These are phyloP conservation scores for Ceratocystis cubensis DNA, from an alignment of 2,329 filamentous ascomycete genomes.

Conservation along the genomic window DNA sequence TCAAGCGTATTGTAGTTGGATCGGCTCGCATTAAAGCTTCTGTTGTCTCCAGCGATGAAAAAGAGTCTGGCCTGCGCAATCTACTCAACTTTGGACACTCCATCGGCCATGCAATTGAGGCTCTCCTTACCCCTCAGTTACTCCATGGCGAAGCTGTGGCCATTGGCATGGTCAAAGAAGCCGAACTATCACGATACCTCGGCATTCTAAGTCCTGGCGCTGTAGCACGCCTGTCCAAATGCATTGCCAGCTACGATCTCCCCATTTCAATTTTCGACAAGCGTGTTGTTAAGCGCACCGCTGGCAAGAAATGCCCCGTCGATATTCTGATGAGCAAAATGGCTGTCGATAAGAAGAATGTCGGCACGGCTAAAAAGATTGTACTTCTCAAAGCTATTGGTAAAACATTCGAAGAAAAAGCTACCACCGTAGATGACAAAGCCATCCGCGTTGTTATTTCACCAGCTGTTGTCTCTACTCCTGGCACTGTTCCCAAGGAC, in stretches of 20 bases:
- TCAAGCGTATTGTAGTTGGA: conserved; percentile 72
- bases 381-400: conserved; percentile 86
- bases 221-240: conserved; percentile 81
- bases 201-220: conserved; percentile 76
- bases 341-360: conserved; percentile 98
- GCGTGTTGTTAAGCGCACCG: conserved; percentile 66
- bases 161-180: conserved; percentile 97
- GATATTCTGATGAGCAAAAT: conserved; percentile 81
- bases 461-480: conserved; percentile 59
- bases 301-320: conserved; percentile 76
- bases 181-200: conserved; percentile 79
- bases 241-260: conserved; percentile 83
- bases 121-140: conserved; percentile 86
- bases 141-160: conserved; percentile 92
- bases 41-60: conserved; percentile 88
- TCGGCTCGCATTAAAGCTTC: conserved; percentile 89
- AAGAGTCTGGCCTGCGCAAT: conserved; percentile 86
- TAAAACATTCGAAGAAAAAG: conserved; percentile 71
- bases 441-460: conserved; percentile 75
- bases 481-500: conserved; percentile 49
- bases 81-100: conserved; percentile 96
- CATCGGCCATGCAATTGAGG: conserved; percentile 93
- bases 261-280: conserved; percentile 78
- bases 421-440: conserved; percentile 76
- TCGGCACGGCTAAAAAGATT: conserved; percentile 88